Evolutionary conservation across 495 filamentous ascomycete genomes (phyloP), one percentile per base, ranked within the genome.

Genomic region (Copromyces sp.): DNA sequence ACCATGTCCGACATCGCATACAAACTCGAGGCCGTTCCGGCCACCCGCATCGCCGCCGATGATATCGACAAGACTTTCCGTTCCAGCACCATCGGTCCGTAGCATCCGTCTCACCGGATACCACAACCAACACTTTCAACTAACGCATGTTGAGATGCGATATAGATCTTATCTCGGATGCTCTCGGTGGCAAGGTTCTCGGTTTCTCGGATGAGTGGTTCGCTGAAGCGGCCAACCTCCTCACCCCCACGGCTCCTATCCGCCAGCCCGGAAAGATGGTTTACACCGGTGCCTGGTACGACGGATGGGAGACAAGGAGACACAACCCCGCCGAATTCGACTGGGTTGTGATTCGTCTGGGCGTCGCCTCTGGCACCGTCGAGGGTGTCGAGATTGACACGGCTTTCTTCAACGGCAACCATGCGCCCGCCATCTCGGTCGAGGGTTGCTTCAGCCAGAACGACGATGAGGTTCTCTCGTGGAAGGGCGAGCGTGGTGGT

Each of bases 231-330:
- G 82, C 84, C 42, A 97, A 96, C 81, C 88, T 97, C 75, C 82
- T 93, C 70, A 95, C 88, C 17, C 91, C 92, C 1, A 88, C 88
- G 0, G 83, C 91, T 4, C 92, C 94, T 5, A 88, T 97, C 77
- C 87, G 89, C 73, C 89, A 91, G 74, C 90, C 90, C 0, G 94
- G 93, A 72, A 89, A 94, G 81, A 96, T 94, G 85, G 89, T 94
- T 68, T 89, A 91, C 77, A 88, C 93, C 11, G 94, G 94, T 73
- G 92, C 93, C 32, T 98, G 94, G 94, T 97, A 94, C 80, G 94
- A 98, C 78, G 94, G 94, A 35, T 97, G 94, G 94, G 94, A 98
- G 81, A 97, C 94, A 3, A 87, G 94, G 17, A 85, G 94, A 68
- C 94, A 97, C 84, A 98, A 98, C 80, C 81, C 86, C 0, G 85